A percentile compares a stretch with the other conserved stretches of the same genome.
Evolutionary conservation across 495 filamentous ascomycete species (phyloP).

Genomic region (Paragyromitra xinjiangensis): DNA sequence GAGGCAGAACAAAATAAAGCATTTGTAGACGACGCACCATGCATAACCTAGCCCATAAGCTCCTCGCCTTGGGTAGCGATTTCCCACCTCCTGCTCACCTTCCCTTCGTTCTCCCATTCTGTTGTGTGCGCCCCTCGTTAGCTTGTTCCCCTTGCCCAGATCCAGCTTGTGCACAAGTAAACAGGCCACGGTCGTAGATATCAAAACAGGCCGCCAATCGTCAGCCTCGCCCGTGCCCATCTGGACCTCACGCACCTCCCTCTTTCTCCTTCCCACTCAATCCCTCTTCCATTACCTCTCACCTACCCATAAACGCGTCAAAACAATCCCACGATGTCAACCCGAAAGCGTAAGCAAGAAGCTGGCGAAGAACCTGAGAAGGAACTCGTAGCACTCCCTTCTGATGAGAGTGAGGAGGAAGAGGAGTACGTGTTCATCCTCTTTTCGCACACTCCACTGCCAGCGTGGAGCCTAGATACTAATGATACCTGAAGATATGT

Average conservation of each 20-base stretch:
- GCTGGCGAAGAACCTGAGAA: conserved; percentile 50
- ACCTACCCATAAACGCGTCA: conserved; percentile 13
- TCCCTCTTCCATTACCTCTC: not conserved
- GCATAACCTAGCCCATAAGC: conserved; percentile 34
- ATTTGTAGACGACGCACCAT: conserved; percentile 39
- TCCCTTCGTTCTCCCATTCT: conserved; percentile 22
- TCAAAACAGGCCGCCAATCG: conserved; percentile 41
- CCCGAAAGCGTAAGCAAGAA: conserved; percentile 59
- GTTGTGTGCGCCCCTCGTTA: conserved; percentile 28
- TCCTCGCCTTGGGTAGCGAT: conserved; percentile 15
- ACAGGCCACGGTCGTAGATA: conserved; percentile 48
- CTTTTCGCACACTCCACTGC: not conserved
- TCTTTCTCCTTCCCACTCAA: conserved; percentile 14
- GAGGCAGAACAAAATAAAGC: conserved; percentile 43
- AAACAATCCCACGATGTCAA: conserved; percentile 52
- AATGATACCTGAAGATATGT: conserved; percentile 50
- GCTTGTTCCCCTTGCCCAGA: conserved; percentile 27
- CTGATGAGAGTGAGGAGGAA: conserved; percentile 57
- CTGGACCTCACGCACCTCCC: conserved; percentile 18
- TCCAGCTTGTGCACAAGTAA: conserved; percentile 24
- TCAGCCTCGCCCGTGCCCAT: conserved; percentile 16
- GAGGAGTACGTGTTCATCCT: conserved; percentile 54
- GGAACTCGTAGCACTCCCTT: conserved; percentile 57
- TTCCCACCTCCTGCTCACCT: conserved; percentile 28
- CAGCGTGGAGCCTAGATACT: conserved; percentile 3